Evolutionary conservation across 2,329 filamentous ascomycete species (phyloP).

Genomic region (Phyllosticta citriasiana): DNA sequence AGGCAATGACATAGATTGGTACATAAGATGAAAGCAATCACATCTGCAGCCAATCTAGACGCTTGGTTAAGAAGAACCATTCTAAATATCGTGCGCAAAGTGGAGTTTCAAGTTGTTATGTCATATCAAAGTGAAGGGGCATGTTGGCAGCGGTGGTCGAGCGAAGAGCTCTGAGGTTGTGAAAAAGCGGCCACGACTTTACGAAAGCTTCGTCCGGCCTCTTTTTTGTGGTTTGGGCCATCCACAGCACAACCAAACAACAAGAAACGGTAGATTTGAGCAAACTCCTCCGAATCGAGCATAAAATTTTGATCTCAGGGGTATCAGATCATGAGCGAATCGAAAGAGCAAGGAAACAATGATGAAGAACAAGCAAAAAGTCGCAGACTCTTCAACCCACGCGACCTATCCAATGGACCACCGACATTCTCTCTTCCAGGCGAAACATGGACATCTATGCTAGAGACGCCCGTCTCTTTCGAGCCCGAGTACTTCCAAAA

Average conservation of each 20-base stretch:
- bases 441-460: conserved; percentile 28
- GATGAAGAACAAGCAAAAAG: conserved; percentile 5
- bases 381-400: conserved; percentile 23
- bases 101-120: too few species aligned
- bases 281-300: not conserved
- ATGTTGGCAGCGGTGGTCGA: too few species aligned
- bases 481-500: conserved; percentile 50
- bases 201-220: too few species aligned
- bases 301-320: not conserved
- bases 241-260: not conserved
- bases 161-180: too few species aligned
- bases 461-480: conserved; percentile 48
- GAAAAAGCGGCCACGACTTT: too few species aligned
- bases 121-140: too few species aligned
- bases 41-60: not conserved
- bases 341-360: not conserved
- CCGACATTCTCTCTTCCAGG: conserved; percentile 17
- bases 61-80: too few species aligned
- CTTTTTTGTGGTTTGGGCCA: not conserved
- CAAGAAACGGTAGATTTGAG: not conserved
- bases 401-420: conserved; percentile 19
- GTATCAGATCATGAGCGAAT: not conserved
- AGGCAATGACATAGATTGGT: not conserved
- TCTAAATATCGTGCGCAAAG: too few species aligned
- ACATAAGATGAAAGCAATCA: not conserved